A percentile compares a stretch with the other conserved stretches of the same genome.
These are phyloP conservation scores for Alternaria hordeiaustralica DNA, from an alignment of 2,329 filamentous ascomycete genomes.

Conservation along the genomic window DNA sequence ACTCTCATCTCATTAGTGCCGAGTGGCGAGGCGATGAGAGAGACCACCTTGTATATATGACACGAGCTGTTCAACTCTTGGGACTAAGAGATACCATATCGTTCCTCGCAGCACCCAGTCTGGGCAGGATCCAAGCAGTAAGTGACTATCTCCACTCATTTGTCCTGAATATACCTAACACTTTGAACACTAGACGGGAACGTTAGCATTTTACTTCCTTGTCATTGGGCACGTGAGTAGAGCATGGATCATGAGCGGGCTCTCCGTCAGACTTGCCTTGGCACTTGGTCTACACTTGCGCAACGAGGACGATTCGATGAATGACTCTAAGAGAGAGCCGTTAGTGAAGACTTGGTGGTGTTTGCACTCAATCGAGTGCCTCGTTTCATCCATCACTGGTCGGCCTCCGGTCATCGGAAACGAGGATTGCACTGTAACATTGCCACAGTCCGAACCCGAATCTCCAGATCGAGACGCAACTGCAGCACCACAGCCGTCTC, in stretches of 20 bases:
- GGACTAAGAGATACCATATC: slow-evolving; percentile 24
- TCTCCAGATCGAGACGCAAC: background rate
- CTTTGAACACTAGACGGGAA: slow-evolving; percentile 20
- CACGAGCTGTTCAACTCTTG: slow-evolving; percentile 34
- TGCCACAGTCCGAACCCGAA: slow-evolving; percentile 25
- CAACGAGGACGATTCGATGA: slow-evolving; percentile 38
- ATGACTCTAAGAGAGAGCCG: slow-evolving; percentile 39
- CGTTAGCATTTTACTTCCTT: slow-evolving; percentile 36
- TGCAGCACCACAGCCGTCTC: background rate
- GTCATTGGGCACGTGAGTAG: slow-evolving; percentile 34
- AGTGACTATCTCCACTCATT: slow-evolving; percentile 27
- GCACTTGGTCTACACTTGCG: slow-evolving; percentile 49
- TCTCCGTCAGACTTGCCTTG: slow-evolving; percentile 46
- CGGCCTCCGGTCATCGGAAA: slow-evolving; percentile 45
- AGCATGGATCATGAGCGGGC: slow-evolving; percentile 47
- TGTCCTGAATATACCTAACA: slow-evolving; percentile 7
- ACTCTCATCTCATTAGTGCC: slow-evolving; percentile 42
- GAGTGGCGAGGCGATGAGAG: slow-evolving; percentile 37
- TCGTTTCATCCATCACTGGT: slow-evolving; percentile 48
- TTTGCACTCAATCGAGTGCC: slow-evolving; percentile 46
- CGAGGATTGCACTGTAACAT: slow-evolving; percentile 38
- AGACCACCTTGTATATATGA: slow-evolving; percentile 50
- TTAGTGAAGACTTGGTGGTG: slow-evolving; percentile 51
- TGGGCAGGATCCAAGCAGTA: slow-evolving; percentile 49
- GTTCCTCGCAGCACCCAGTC: slow-evolving; percentile 39